Conservation (phyloP, 331 rosid species). For the Malus hybrid region DNA sequence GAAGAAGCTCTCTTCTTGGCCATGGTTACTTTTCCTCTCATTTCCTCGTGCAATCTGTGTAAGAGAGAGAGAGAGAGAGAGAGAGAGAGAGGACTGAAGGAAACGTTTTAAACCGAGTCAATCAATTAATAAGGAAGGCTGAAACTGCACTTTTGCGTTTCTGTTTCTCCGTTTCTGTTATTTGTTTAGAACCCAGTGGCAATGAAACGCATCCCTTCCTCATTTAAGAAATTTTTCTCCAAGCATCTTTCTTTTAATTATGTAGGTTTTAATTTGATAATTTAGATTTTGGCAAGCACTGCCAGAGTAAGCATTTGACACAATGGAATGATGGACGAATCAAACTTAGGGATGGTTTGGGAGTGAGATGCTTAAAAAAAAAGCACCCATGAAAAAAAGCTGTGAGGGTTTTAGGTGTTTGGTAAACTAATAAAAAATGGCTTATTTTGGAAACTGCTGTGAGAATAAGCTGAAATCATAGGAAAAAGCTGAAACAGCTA, state of each 20-base stretch:
- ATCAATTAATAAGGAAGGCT: not conserved
- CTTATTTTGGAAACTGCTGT: too few species aligned
- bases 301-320: too few species aligned
- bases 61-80: not conserved
- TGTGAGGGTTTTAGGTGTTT: too few species aligned
- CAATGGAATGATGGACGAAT: not conserved
- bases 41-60: not conserved
- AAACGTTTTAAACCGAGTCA: not conserved
- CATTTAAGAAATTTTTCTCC: not conserved
- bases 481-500: too few species aligned
- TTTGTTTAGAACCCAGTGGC: not conserved
- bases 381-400: too few species aligned
- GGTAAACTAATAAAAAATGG: too few species aligned
- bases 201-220: not conserved
- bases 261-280: too few species aligned
- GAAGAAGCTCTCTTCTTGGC: conserved; percentile 24
- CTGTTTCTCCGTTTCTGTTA: conserved; percentile 9
- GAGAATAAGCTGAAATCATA: too few species aligned
- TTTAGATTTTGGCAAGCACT: not conserved
- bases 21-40: conserved; percentile 17
- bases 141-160: not conserved
- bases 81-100: conserved; percentile 1
- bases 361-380: too few species aligned
- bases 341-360: not conserved
- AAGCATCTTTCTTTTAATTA: not conserved